These are phyloP conservation scores for Huntiella omanensis DNA, from an alignment of 2,329 filamentous ascomycete genomes.

Conservation along the genomic window DNA sequence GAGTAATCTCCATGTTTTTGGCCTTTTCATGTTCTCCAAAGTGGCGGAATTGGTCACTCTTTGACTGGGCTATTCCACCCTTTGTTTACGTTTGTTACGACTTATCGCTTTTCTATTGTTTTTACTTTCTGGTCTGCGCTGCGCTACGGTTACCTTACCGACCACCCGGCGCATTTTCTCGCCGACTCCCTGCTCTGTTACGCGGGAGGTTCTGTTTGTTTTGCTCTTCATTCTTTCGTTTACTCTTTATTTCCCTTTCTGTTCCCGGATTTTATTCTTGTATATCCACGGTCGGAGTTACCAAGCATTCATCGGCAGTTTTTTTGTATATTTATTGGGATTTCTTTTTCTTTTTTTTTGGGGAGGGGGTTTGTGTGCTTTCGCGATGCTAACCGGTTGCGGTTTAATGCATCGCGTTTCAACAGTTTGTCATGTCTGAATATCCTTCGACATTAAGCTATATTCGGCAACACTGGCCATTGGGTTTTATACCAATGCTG, in stretches of 20 bases:
- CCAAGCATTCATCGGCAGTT: neutral
- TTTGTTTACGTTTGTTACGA: slow-evolving; percentile 1
- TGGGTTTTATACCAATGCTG: too few relatives aligned
- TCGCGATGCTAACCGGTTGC: slow-evolving; percentile 4
- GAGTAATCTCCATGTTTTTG: slow-evolving; percentile 24
- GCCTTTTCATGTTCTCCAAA: neutral
- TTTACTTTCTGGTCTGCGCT: neutral
- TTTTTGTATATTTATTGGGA: slow-evolving; percentile 1
- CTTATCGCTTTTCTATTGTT: slow-evolving; percentile 1
- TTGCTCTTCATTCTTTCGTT: neutral
- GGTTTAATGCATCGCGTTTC: neutral
- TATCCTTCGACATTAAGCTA: too few relatives aligned
- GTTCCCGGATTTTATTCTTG: neutral
- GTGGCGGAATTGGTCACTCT: neutral
- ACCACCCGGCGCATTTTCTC: neutral
- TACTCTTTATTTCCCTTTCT: neutral
- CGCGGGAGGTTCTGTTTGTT: neutral
- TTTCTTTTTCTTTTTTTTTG: neutral
- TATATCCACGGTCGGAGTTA: neutral
- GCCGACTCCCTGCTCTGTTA: neutral
- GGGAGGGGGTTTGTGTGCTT: neutral
- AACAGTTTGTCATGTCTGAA: neutral
- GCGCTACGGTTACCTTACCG: neutral
- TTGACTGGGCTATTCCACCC: neutral
- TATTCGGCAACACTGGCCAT: neutral